Percentiles rank a stretch among this genome's conserved stretches.
Conservation (phyloP, 768 basidiomycete species). For the Mycena galericulata region DNA sequence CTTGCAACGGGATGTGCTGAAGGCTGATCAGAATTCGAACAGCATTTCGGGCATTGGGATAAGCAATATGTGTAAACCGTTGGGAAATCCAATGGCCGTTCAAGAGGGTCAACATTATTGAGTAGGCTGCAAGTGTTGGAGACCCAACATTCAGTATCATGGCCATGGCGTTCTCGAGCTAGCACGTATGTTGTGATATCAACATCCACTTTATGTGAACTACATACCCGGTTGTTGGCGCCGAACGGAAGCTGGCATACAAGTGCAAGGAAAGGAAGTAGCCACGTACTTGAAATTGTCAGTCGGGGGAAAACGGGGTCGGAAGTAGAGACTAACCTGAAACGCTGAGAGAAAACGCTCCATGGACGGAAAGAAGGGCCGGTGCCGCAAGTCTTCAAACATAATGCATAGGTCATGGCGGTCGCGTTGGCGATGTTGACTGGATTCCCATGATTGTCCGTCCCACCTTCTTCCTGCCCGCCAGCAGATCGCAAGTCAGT, state of each 20-base stretch:
- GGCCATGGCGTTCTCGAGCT: constrained; percentile 3
- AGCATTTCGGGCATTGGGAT: constrained; percentile 11
- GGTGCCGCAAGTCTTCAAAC: constrained; percentile 2
- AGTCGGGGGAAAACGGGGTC: not conserved
- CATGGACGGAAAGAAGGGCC: not conserved
- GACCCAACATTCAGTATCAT: constrained; percentile 8
- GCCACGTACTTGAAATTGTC: constrained; percentile 12
- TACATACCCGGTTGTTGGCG: not conserved
- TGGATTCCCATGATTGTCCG: not conserved
- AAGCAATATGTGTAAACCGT: constrained; percentile 15
- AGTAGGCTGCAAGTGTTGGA: constrained; percentile 23
- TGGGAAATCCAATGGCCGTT: constrained; percentile 10
- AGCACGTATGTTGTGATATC: not conserved
- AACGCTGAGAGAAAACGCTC: constrained; percentile 15
- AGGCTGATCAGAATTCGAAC: constrained; percentile 4
- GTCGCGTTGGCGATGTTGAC: not conserved
- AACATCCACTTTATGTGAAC: not conserved
- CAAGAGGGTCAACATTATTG: constrained; percentile 11
- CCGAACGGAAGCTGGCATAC: constrained; percentile 24
- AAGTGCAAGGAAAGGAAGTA: constrained; percentile 21
- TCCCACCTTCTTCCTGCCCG: constrained; percentile 1
- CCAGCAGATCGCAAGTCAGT: no score
- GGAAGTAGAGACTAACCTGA: not conserved
- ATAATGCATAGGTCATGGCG: not conserved
- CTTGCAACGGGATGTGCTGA: constrained; percentile 14